These are phyloP conservation scores for Chamaecrista fasciculata DNA, from an alignment of 306 rosid genomes.

Conservation along the genomic window DNA sequence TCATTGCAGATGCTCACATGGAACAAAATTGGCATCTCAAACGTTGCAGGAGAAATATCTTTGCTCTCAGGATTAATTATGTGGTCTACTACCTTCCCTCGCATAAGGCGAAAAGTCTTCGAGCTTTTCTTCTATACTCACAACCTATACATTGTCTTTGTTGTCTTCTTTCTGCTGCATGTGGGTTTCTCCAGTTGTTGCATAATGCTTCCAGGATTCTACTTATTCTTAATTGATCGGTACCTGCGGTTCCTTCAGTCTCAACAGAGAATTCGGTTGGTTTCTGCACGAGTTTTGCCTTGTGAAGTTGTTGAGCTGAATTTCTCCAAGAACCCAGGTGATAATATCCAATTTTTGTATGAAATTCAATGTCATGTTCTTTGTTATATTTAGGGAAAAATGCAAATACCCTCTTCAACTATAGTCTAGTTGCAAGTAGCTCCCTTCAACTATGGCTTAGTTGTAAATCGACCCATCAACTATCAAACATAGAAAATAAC, in stretches of 20 bases:
- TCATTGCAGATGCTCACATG: conserved; percentile 47
- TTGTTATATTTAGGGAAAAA: too few relatives aligned
- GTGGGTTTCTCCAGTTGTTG: conserved; percentile 54
- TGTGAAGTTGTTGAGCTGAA: conserved; percentile 58
- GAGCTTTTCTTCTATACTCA: conserved; percentile 60
- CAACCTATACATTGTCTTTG: conserved; percentile 51
- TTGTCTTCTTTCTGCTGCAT: conserved; percentile 55
- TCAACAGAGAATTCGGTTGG: conserved; percentile 30
- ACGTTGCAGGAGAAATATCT: conserved; percentile 58
- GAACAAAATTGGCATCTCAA: conserved; percentile 49
- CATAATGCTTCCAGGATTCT: conserved; percentile 55
- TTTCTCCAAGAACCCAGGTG: conserved; percentile 59
- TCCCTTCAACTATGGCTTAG: too few relatives aligned
- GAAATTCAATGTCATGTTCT: background rate
- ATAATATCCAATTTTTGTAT: background rate
- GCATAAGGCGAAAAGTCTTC: conserved; percentile 46
- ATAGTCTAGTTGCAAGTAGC: too few relatives aligned
- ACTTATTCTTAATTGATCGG: conserved; percentile 61
- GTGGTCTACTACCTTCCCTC: conserved; percentile 53
- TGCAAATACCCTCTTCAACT: too few relatives aligned
- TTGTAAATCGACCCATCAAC: too few relatives aligned
- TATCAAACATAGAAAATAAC: too few relatives aligned
- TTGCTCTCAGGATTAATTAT: conserved; percentile 45
- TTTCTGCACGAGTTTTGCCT: conserved; percentile 53
- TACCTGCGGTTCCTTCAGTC: conserved; percentile 59